phyloP scores from a whole-genome alignment of 768 basidiomycete species.

The Flagelloscypha sp. region DNA sequence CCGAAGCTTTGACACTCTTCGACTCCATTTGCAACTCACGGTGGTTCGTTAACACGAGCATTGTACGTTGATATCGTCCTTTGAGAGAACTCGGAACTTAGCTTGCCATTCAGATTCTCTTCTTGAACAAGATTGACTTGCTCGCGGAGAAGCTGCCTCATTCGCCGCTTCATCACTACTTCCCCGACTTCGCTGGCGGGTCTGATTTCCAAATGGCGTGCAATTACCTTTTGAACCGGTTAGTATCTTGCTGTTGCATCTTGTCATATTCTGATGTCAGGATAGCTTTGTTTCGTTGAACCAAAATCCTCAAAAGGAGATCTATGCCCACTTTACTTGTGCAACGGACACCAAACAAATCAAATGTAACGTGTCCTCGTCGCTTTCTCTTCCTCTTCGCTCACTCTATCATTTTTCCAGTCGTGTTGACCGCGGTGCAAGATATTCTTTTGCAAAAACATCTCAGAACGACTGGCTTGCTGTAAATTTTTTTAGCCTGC shows the following conservation, averaged over 20 bases:
- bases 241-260: no score
- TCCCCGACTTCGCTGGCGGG: conserved; percentile 29
- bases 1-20: conserved; percentile 83
- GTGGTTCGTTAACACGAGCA: conserved; percentile 87
- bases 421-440: conserved; percentile 5
- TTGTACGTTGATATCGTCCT: conserved; percentile 40
- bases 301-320: not conserved
- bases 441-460: conserved; percentile 3
- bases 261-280: no score
- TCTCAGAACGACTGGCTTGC: conserved; percentile 5
- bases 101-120: conserved; percentile 50
- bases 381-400: no score
- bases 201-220: not conserved
- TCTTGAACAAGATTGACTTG: conserved; percentile 91
- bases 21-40: conserved; percentile 90
- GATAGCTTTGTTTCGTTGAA: no score
- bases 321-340: not conserved
- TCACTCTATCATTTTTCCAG: no score
- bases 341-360: not conserved
- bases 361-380: no score
- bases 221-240: not conserved
- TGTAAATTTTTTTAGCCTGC: no score
- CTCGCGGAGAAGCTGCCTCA: conserved; percentile 81
- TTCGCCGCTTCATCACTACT: conserved; percentile 50
- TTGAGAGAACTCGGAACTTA: not conserved